phyloP scores from a whole-genome alignment of 352 stramenopile genomes.

The Blastocystis sp. region DNA sequence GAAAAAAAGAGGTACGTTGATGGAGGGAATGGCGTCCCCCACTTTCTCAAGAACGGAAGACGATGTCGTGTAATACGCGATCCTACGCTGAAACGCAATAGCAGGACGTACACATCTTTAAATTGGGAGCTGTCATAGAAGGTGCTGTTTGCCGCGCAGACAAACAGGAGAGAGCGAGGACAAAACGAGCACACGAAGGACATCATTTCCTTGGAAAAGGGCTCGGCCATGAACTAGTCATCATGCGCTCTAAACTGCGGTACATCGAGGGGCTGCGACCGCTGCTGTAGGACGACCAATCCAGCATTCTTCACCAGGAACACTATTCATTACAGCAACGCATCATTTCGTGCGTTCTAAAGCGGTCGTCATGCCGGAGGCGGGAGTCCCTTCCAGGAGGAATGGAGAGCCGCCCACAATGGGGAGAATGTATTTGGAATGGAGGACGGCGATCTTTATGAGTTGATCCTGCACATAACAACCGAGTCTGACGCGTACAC shows the following conservation, averaged over 20 bases:
- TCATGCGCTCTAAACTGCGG: neutral
- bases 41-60: neutral
- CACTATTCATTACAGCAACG: neutral
- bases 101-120: neutral
- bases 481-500: neutral
- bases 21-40: neutral
- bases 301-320: neutral
- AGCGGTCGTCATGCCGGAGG: conserved; percentile 1
- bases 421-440: conserved; percentile 1
- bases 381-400: neutral
- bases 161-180: neutral
- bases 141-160: conserved; percentile 34
- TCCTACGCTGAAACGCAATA: neutral
- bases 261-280: conserved; percentile 42
- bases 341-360: conserved; percentile 11
- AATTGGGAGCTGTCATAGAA: conserved; percentile 29
- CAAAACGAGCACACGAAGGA: neutral
- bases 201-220: conserved; percentile 13
- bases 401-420: conserved; percentile 33
- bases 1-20: neutral
- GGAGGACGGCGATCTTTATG: neutral
- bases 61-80: conserved; percentile 56
- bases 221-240: neutral
- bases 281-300: conserved; percentile 27
- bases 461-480: conserved; percentile 4